Conservation (phyloP, 306 rosid species). For the Dicorynia guianensis region DNA sequence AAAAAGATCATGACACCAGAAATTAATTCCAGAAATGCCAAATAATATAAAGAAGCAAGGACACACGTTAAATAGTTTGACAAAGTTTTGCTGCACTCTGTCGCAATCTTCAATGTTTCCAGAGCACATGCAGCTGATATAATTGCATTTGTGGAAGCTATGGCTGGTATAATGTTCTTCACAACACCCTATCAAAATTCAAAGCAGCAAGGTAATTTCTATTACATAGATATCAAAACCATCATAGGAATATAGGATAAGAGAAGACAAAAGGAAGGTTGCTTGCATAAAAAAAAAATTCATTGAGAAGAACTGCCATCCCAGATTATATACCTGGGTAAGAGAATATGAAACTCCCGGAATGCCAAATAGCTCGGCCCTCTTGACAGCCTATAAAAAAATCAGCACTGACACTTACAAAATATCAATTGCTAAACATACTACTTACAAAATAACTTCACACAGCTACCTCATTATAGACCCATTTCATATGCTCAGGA, state of each 20-base stretch:
- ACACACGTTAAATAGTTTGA: constrained; percentile 84
- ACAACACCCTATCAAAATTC: constrained; percentile 82
- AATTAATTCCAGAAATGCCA: neutral
- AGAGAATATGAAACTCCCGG: constrained; percentile 92
- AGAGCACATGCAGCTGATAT: constrained; percentile 95
- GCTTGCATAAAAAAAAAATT: constrained; percentile 13
- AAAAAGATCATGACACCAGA: neutral
- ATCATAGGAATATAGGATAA: neutral
- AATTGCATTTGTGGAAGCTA: constrained; percentile 98
- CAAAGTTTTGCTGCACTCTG: constrained; percentile 96
- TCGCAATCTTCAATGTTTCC: constrained; percentile 89
- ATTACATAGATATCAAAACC: constrained; percentile 11
- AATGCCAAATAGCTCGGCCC: constrained; percentile 97
- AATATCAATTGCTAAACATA: neutral
- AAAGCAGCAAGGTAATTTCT: too few relatives aligned
- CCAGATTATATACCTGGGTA: constrained; percentile 72
- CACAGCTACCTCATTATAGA: constrained; percentile 72
- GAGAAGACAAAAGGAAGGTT: constrained; percentile 10
- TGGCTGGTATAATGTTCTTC: constrained; percentile 95
- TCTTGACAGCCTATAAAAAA: constrained; percentile 74
- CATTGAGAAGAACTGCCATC: constrained; percentile 24
- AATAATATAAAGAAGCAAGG: constrained; percentile 29
- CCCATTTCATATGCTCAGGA: constrained; percentile 94
- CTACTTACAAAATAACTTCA: constrained; percentile 1
- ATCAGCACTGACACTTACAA: constrained; percentile 19